A percentile compares a stretch with the other conserved stretches of the same genome.
Conservation (phyloP, 169 alveolate genomes). For the Plasmodium chabaudi region DNA sequence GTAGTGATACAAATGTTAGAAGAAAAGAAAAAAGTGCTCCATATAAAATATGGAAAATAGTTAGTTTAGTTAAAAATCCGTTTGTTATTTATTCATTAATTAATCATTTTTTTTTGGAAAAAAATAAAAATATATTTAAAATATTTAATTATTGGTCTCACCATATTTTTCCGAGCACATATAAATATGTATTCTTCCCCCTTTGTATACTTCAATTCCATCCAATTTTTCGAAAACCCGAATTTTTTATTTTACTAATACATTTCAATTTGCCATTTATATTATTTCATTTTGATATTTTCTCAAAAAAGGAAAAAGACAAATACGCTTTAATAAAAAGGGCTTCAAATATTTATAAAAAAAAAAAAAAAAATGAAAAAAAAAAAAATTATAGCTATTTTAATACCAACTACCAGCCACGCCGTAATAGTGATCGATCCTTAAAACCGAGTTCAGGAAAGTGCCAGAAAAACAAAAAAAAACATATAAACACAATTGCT, state of each 20-base stretch:
- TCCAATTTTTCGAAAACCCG: constrained; percentile 42
- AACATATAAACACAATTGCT: not conserved
- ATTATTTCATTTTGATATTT: constrained; percentile 51
- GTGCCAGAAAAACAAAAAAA: not conserved
- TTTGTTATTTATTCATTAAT: constrained; percentile 52
- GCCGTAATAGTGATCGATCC: not conserved
- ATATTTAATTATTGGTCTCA: constrained; percentile 61
- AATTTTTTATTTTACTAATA: constrained; percentile 34
- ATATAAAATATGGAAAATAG: constrained; percentile 66
- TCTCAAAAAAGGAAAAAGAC: constrained; percentile 30
- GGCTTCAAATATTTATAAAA: not conserved
- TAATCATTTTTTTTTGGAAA: constrained; percentile 56
- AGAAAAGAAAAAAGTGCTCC: constrained; percentile 30
- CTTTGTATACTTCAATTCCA: constrained; percentile 36
- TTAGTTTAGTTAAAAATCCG: constrained; percentile 29
- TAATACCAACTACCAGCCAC: not conserved
- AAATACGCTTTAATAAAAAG: constrained; percentile 32
- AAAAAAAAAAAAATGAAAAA: not conserved
- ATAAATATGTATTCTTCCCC: constrained; percentile 56
- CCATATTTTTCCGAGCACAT: constrained; percentile 57
- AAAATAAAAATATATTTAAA: constrained; percentile 43
- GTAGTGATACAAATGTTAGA: not conserved
- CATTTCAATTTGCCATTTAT: constrained; percentile 68
- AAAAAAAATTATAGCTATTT: not conserved
- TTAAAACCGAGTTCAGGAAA: not conserved